Evolutionary conservation across 345 rosid genomes (phyloP).

Genomic region (Pistacia integerrima): DNA sequence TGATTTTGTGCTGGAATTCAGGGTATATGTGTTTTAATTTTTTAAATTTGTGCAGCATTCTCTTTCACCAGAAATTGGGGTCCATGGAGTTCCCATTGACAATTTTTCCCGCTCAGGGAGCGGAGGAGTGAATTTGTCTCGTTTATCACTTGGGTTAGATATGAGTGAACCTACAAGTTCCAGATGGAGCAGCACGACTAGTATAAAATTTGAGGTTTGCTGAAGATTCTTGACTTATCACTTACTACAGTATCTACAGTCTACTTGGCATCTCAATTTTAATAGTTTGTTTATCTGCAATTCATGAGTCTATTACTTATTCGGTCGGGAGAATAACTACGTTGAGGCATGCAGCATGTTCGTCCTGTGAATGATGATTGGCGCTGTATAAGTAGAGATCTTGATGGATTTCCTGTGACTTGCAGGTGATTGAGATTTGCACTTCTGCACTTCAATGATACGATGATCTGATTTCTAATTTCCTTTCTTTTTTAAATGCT

Average conservation of each 20-base stretch:
- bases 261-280: slow-evolving; percentile 5
- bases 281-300: slow-evolving; percentile 3
- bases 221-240: slow-evolving; percentile 11
- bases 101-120: slow-evolving; percentile 88
- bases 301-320: not conserved
- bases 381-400: slow-evolving; percentile 75
- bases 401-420: slow-evolving; percentile 86
- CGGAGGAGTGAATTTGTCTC: slow-evolving; percentile 89
- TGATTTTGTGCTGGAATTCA: not conserved
- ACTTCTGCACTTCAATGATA: slow-evolving; percentile 18
- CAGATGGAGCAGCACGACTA: slow-evolving; percentile 87
- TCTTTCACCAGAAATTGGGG: slow-evolving; percentile 86
- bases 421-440: slow-evolving; percentile 63
- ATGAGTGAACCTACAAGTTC: slow-evolving; percentile 82
- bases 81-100: slow-evolving; percentile 76
- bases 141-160: slow-evolving; percentile 77
- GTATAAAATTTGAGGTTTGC: slow-evolving; percentile 82
- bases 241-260: not conserved
- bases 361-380: slow-evolving; percentile 87
- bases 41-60: slow-evolving; percentile 65
- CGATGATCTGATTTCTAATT: slow-evolving; percentile 29
- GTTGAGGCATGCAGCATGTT: slow-evolving; percentile 58
- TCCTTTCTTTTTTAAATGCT: slow-evolving; percentile 21
- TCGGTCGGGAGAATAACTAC: slow-evolving; percentile 15
- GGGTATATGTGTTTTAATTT: slow-evolving; percentile 1